Evolutionary conservation across 2,329 filamentous ascomycete genomes (phyloP).

Genomic region (Fusarium domesticum): DNA sequence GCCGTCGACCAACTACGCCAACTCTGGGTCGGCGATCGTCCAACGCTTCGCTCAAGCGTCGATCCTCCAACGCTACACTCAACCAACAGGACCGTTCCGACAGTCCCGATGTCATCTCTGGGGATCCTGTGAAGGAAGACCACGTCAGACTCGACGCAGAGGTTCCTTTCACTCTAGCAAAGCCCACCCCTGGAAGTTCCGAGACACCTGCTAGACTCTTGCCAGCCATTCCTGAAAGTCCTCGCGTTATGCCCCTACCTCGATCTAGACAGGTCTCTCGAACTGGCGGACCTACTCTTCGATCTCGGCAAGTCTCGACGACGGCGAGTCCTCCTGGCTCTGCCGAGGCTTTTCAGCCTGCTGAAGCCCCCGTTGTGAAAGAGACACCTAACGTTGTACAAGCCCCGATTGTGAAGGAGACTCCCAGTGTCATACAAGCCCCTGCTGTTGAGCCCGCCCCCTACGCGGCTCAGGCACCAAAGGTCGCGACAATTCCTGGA

Average conservation of each 20-base stretch:
- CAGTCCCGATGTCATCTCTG: not conserved
- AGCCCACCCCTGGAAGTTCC: constrained; percentile 3
- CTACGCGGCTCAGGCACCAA: not conserved
- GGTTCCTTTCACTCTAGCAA: not conserved
- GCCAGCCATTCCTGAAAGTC: constrained; percentile 18
- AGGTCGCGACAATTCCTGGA: not conserved
- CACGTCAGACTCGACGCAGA: not conserved
- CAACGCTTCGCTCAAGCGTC: constrained; percentile 10
- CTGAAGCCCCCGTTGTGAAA: constrained; percentile 2
- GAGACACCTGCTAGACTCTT: constrained; percentile 10
- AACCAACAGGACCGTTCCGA: constrained; percentile 8
- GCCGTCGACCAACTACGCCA: constrained; percentile 20
- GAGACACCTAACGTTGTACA: not conserved
- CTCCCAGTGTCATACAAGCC: not conserved
- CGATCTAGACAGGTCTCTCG: constrained; percentile 18
- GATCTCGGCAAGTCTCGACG: constrained; percentile 13
- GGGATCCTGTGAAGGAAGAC: constrained; percentile 10
- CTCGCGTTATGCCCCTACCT: constrained; percentile 11
- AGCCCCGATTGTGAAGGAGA: constrained; percentile 6
- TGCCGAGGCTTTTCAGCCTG: not conserved
- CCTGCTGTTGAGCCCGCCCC: constrained; percentile 6
- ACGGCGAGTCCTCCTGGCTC: constrained; percentile 7
- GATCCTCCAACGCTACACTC: constrained; percentile 15
- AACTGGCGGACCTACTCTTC: constrained; percentile 1
- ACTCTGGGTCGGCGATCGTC: constrained; percentile 14